Evolutionary conservation across 2,329 filamentous ascomycete genomes (phyloP).

Genomic region (Triangularia verruculosa): DNA sequence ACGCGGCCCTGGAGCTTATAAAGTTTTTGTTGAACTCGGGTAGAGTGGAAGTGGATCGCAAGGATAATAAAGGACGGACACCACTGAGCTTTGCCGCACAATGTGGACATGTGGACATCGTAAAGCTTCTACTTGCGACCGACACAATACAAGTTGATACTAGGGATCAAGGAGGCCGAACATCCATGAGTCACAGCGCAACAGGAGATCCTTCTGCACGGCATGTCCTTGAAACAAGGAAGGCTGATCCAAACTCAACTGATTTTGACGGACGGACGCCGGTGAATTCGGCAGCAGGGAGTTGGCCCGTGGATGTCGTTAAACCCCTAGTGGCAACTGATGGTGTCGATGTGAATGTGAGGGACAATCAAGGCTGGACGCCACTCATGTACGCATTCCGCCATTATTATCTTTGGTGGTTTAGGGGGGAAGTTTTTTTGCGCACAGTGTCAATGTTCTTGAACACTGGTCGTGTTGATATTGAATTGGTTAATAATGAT

Average conservation of each 20-base stretch:
- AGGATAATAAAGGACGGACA: background rate
- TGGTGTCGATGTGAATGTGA: background rate
- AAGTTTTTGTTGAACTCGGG: background rate
- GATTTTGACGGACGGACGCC: background rate
- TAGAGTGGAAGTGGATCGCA: background rate
- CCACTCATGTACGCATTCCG: background rate
- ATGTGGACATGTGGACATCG: background rate
- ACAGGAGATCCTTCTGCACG: background rate
- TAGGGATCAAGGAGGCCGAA: background rate
- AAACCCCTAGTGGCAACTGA: background rate
- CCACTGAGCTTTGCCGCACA: background rate
- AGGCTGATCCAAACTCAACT: background rate
- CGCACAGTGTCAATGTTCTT: no score
- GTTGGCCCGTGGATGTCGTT: background rate
- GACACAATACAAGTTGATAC: background rate
- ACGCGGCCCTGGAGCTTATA: background rate
- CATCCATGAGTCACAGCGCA: background rate
- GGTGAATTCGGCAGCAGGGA: background rate
- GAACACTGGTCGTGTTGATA: no score
- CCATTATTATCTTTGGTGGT: no score
- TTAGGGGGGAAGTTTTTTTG: no score
- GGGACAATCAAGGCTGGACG: background rate
- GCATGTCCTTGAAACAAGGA: background rate
- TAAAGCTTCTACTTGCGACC: background rate
- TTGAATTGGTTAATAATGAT: no score